Conservation (phyloP, 2,329 filamentous ascomycete species). For the Daldinia sp. region DNA sequence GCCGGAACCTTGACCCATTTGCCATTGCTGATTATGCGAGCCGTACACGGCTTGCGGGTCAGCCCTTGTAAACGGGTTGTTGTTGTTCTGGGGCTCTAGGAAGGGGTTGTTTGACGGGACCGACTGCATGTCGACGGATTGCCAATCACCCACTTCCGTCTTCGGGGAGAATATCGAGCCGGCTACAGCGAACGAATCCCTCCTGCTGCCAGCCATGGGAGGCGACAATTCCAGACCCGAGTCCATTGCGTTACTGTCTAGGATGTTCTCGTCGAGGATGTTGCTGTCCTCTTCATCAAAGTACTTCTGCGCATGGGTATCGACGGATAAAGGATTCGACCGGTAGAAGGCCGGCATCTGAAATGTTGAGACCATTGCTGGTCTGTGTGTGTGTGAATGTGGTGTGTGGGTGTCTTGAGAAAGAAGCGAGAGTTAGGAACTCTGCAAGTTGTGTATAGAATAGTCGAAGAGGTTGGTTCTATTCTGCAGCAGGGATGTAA, state of each 20-base stretch:
- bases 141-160: conserved; percentile 68
- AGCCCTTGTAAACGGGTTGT: conserved; percentile 74
- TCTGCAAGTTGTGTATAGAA: conserved; percentile 40
- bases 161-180: conserved; percentile 73
- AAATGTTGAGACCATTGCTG: conserved; percentile 65
- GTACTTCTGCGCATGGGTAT: conserved; percentile 67
- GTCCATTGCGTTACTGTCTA: conserved; percentile 70
- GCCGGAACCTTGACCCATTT: conserved; percentile 73
- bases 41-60: conserved; percentile 63
- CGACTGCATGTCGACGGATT: conserved; percentile 73
- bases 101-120: conserved; percentile 74
- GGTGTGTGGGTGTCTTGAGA: conserved; percentile 30
- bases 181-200: conserved; percentile 72
- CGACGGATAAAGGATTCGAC: conserved; percentile 63
- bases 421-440: conserved; percentile 37
- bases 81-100: conserved; percentile 65
- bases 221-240: conserved; percentile 73
- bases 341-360: conserved; percentile 66
- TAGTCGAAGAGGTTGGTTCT: conserved; percentile 42
- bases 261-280: conserved; percentile 71
- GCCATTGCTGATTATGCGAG: conserved; percentile 66
- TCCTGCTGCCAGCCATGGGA: conserved; percentile 70
- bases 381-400: conserved; percentile 36
- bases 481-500: conserved; percentile 43
- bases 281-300: conserved; percentile 72